Evolutionary conservation across 2,329 filamentous ascomycete species (phyloP), one percentile per base, ranked within the genome.

Genomic region (Penicillium concentricum): DNA sequence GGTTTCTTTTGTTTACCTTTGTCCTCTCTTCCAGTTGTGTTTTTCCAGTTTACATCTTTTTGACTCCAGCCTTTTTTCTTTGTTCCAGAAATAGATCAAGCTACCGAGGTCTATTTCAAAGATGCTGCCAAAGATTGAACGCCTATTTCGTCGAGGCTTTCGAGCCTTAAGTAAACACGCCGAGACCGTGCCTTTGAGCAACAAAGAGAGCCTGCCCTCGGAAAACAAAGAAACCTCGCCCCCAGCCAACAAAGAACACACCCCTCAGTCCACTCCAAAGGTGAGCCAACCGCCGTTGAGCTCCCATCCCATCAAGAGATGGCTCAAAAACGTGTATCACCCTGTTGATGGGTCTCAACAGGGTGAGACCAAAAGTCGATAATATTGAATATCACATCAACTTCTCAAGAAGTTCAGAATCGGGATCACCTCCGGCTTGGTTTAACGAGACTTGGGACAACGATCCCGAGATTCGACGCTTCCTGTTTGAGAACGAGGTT

Each of bases 31-130:
- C 35, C 46, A 46, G 3, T 5, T 48, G 50, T n/a, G 12, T 28
- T 28, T 37, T 50, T 41, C 32, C 32, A 41, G 16, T 20, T 30
- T 28, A 16, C 5, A 9, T 49, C 10, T 26, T n/a, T 41, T 20
- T 18, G 2, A 13, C 3, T 45, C 20, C 34, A 41, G 20, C 34
- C 3, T 44, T 13, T 20, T n/a, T 35, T 42, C 54, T 54, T 57
- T 57, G 54, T 54, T 46, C 54, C 15, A 30, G 28, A 56, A 41
- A 52, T 56, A 56, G 54, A 28, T 34, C 37, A 20, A 26, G 37
- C 28, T 46, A n/a, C 34, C 13, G 20, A 32, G 26, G 26, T 46
- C 10, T 12, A 12, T 30, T 28, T 28, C 12, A 16, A 22, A 49
- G 13, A 35, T 34, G 15, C 16, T 34, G 24, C 7, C 13, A 41